Conservation (phyloP, 108 stramenopile species). For the Fragilariopsis cylindrus region DNA sequence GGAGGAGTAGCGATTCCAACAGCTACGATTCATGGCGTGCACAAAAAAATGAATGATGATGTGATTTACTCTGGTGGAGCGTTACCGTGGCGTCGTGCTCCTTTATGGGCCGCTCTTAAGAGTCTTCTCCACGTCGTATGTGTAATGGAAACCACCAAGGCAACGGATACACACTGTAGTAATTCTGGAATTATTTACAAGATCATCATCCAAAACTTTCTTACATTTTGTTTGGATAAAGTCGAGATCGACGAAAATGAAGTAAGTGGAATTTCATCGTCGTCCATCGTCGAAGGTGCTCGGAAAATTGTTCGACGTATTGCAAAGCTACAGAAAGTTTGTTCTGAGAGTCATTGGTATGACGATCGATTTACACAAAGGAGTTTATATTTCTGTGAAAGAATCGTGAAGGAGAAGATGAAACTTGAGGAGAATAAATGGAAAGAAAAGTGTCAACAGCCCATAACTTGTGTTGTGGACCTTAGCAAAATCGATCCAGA, state of each 20-base stretch:
- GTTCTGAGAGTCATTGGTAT: background rate
- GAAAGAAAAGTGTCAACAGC: background rate
- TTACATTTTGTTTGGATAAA: slow-evolving; percentile 4
- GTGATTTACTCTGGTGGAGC: background rate
- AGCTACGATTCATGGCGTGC: background rate
- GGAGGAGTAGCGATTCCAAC: background rate
- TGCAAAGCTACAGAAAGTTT: background rate
- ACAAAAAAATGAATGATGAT: slow-evolving; percentile 5
- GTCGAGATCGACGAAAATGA: too few species aligned
- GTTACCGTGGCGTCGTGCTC: slow-evolving; percentile 7
- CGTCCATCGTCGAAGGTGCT: background rate
- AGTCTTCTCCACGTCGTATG: slow-evolving; percentile 7
- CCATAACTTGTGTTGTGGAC: background rate
- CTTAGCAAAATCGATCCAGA: background rate
- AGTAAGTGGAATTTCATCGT: background rate
- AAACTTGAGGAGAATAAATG: background rate
- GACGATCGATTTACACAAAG: background rate
- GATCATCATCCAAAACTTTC: slow-evolving; percentile 2
- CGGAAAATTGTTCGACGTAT: slow-evolving; percentile 13
- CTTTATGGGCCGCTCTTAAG: slow-evolving; percentile 3
- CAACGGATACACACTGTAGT: background rate
- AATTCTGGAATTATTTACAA: background rate
- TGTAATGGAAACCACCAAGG: background rate
- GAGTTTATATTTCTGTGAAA: background rate
- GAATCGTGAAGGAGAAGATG: background rate